Conservation (phyloP, 1,284 basidiomycete genomes). For the Cutaneotrichosporon mucoides region DNA sequence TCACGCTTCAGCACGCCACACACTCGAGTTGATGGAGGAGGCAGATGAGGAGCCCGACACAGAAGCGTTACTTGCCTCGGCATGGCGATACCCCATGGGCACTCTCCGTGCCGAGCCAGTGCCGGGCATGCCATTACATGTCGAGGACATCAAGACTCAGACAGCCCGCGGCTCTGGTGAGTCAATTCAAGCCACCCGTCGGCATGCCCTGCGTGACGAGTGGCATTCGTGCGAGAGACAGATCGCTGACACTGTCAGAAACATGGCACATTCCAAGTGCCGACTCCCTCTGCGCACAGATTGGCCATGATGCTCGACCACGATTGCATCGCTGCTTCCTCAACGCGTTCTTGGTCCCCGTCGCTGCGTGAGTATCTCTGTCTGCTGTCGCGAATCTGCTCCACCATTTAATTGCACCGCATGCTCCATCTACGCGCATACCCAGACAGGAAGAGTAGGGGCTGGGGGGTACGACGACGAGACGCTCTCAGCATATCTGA, state of each 20-base stretch:
- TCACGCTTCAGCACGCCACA: neutral
- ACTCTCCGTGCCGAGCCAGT: neutral
- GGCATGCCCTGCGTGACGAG: no score
- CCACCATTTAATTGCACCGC: neutral
- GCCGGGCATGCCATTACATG: neutral
- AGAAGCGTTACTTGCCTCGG: neutral
- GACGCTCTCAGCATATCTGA: no score
- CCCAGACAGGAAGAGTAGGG: no score
- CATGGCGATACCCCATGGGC: neutral
- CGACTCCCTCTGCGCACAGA: constrained; percentile 2
- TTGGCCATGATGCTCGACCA: neutral
- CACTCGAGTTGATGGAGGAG: no score
- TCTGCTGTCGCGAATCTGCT: neutral
- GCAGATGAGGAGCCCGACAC: neutral
- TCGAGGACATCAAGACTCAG: neutral
- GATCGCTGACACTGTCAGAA: neutral
- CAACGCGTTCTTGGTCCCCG: constrained; percentile 4
- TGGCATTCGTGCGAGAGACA: no score
- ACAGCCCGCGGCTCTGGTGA: neutral
- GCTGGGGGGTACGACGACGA: no score
- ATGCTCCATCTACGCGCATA: no score
- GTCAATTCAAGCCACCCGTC: no score
- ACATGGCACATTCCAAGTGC: constrained; percentile 5
- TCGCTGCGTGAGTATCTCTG: neutral
- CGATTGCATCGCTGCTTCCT: constrained; percentile 1